Percentiles rank a stretch among this genome's conserved stretches.
Evolutionary conservation across 1,139 yeast species (phyloP).

Genomic region (Hyphopichia wangnamkhiaoensis): DNA sequence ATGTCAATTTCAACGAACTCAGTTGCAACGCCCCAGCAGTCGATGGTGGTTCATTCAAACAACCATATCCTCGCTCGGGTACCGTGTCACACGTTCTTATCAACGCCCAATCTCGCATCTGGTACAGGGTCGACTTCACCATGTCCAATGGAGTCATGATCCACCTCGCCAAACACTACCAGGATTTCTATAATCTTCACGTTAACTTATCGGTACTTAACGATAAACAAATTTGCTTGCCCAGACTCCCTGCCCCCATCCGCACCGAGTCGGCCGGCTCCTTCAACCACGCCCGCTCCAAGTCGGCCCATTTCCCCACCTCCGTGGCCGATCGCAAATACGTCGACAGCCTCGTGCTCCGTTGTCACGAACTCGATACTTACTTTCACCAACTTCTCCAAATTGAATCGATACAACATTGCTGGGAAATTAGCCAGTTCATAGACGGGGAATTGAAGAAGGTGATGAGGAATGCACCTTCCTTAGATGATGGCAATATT

Average conservation of each 20-base stretch:
- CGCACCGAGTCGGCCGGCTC: constrained; percentile 10
- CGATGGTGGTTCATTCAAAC: background rate
- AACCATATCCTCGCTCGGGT: constrained; percentile 6
- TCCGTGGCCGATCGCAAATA: constrained; percentile 15
- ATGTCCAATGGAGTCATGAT: constrained; percentile 23
- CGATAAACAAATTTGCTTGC: constrained; percentile 19
- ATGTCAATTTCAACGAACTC: background rate
- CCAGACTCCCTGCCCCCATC: constrained; percentile 42
- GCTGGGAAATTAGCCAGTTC: constrained; percentile 18
- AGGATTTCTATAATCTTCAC: constrained; percentile 38
- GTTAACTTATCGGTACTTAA: constrained; percentile 17
- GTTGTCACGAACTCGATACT: constrained; percentile 36
- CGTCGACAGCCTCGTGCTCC: constrained; percentile 19
- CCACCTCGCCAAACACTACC: constrained; percentile 33
- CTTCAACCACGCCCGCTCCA: constrained; percentile 7
- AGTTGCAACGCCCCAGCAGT: background rate
- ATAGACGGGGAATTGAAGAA: constrained; percentile 8
- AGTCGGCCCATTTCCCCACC: background rate
- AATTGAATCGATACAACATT: constrained; percentile 13
- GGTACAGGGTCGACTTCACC: constrained; percentile 35
- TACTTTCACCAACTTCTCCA: constrained; percentile 32
- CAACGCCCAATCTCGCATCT: constrained; percentile 20
- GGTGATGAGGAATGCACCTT: constrained; percentile 9
- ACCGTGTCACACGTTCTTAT: constrained; percentile 10
- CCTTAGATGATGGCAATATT: constrained; percentile 16